phyloP scores from a whole-genome alignment of 108 stramenopile genomes.

The Seminavis robusta region DNA sequence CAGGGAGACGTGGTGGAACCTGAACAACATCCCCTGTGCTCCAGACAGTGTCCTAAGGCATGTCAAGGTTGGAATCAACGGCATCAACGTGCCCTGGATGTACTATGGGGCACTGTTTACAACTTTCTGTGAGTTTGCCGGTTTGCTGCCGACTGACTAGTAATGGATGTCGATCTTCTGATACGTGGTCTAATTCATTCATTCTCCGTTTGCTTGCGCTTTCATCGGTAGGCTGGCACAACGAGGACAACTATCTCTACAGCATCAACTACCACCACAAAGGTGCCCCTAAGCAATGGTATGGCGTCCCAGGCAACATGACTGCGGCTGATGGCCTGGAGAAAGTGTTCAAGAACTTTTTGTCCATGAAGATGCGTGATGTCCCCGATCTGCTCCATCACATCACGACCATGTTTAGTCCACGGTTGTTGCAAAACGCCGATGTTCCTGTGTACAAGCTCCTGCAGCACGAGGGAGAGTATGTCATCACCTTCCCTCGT shows the following conservation, averaged over 20 bases:
- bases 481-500: conserved; percentile 96
- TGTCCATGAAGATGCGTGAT: conserved; percentile 91
- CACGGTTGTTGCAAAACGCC: conserved; percentile 70
- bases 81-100: conserved; percentile 96
- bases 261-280: conserved; percentile 97
- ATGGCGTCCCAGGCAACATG: conserved; percentile 87
- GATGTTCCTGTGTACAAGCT: conserved; percentile 89
- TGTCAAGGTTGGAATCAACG: conserved; percentile 89
- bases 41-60: conserved; percentile 86
- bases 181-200: too few relatives aligned
- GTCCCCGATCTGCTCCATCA: conserved; percentile 90
- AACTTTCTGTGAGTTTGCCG: too few relatives aligned
- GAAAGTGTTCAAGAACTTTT: conserved; percentile 81
- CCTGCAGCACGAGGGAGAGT: conserved; percentile 89
- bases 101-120: conserved; percentile 95
- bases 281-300: conserved; percentile 98
- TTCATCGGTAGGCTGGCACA: too few relatives aligned
- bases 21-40: conserved; percentile 94
- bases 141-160: too few relatives aligned
- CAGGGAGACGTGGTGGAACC: conserved; percentile 94
- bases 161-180: too few relatives aligned
- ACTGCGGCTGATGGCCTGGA: conserved; percentile 79
- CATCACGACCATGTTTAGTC: conserved; percentile 95
- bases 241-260: conserved; percentile 99
- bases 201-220: too few relatives aligned